Evolutionary conservation across 2,329 filamentous ascomycete genomes (phyloP).

Genomic region (Parafenestella ontariensis): DNA sequence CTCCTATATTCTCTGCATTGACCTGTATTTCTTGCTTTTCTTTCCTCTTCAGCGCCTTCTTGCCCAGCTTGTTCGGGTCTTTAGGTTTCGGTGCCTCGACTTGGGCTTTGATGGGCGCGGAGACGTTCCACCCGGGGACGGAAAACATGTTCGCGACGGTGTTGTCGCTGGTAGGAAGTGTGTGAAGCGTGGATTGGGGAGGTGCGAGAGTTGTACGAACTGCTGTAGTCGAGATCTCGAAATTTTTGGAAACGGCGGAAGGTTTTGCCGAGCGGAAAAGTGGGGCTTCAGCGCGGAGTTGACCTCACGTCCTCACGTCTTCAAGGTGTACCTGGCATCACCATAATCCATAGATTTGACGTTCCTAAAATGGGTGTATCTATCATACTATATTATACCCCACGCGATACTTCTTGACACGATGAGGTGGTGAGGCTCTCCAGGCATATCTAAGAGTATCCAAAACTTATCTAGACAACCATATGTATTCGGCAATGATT

Average conservation of each 20-base stretch:
- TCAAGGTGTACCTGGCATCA: neutral
- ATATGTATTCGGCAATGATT: too few relatives aligned
- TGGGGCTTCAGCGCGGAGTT: conserved; percentile 27
- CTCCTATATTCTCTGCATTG: conserved; percentile 70
- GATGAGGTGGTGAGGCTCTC: too few relatives aligned
- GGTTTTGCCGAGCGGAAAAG: conserved; percentile 22
- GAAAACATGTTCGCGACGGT: conserved; percentile 73
- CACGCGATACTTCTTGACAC: too few relatives aligned
- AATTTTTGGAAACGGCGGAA: conserved; percentile 25
- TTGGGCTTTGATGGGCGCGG: conserved; percentile 77
- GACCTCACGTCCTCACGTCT: neutral
- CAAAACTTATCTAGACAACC: too few relatives aligned
- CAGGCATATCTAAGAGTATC: too few relatives aligned
- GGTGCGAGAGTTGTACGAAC: neutral
- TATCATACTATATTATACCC: too few relatives aligned
- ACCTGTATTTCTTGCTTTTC: conserved; percentile 75
- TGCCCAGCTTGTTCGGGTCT: conserved; percentile 52
- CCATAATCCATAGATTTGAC: neutral
- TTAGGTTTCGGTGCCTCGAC: conserved; percentile 52
- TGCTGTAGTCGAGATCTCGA: conserved; percentile 7
- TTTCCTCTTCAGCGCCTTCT: conserved; percentile 63
- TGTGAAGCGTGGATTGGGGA: neutral
- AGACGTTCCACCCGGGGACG: conserved; percentile 89
- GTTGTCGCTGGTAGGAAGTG: neutral
- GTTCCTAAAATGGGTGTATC: neutral